A percentile compares a stretch with the other conserved stretches of the same genome.
phyloP scores from a whole-genome alignment of 2,329 filamentous ascomycete genomes.

The Paraconiothyrium sp. region DNA sequence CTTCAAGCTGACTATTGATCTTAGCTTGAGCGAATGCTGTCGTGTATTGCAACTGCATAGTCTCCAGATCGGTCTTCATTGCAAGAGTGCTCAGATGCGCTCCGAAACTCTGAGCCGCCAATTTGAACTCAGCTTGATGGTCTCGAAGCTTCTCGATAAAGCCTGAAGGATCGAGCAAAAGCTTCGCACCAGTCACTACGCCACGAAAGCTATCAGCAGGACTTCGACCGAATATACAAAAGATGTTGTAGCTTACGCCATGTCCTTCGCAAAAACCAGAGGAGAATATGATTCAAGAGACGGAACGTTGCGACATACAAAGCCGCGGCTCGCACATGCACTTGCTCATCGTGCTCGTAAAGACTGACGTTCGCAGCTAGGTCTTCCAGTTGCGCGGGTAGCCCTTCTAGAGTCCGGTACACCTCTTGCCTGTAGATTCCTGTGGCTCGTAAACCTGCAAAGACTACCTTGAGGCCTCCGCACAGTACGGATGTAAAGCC shows the following conservation, averaged over 20 bases:
- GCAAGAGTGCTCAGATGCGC: constrained; percentile 12
- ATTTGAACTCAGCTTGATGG: constrained; percentile 11
- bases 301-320: constrained; percentile 18
- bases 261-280: constrained; percentile 18
- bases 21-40: neutral
- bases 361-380: constrained; percentile 12
- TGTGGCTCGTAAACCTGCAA: constrained; percentile 14
- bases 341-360: constrained; percentile 12
- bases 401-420: constrained; percentile 17
- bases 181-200: constrained; percentile 10
- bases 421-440: constrained; percentile 18
- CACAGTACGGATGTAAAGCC: constrained; percentile 20
- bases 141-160: constrained; percentile 15
- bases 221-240: no score
- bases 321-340: constrained; percentile 8
- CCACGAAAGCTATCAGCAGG: neutral
- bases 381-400: constrained; percentile 16
- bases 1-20: constrained; percentile 11
- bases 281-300: constrained; percentile 18
- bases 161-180: constrained; percentile 10
- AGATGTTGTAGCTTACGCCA: constrained; percentile 6
- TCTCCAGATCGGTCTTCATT: constrained; percentile 7
- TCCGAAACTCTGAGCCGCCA: constrained; percentile 13
- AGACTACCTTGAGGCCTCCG: constrained; percentile 21
- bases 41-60: constrained; percentile 14